A percentile compares a stretch with the other conserved stretches of the same genome.
Conservation (phyloP, 371 early-diverging fungal species). For the Batrachochytrium dendrobatidis region DNA sequence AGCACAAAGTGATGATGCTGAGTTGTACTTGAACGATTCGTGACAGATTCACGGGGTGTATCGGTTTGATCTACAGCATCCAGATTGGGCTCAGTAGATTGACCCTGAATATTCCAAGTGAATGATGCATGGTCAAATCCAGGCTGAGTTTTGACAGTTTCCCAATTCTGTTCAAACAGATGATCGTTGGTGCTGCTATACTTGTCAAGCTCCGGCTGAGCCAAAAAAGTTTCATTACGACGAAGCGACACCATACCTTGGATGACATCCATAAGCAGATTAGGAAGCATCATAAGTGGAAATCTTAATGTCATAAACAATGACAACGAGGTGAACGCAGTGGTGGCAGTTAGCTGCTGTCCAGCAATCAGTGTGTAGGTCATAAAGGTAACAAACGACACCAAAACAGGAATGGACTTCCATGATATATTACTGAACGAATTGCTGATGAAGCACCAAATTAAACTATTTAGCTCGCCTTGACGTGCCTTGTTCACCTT, state of each 20-base stretch:
- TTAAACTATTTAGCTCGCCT: conserved; percentile 19
- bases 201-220: conserved; percentile 15
- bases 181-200: no score
- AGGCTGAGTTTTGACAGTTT: no score
- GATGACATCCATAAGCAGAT: conserved; percentile 15
- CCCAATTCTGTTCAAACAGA: no score
- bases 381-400: conserved; percentile 11
- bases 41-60: no score
- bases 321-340: conserved; percentile 53
- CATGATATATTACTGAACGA: conserved; percentile 6
- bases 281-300: conserved; percentile 54
- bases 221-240: conserved; percentile 12
- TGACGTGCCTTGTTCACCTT: conserved; percentile 29
- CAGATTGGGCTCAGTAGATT: no score
- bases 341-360: conserved; percentile 14
- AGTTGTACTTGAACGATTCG: no score
- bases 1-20: no score
- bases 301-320: conserved; percentile 53
- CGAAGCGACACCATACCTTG: conserved; percentile 16
- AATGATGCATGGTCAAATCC: no score
- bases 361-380: conserved; percentile 18
- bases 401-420: conserved; percentile 11
- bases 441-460: conserved; percentile 15
- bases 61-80: no score
- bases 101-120: conserved; percentile 73